Conservation (phyloP, 2,329 filamentous ascomycete species). For the Eurotiales sp. region DNA sequence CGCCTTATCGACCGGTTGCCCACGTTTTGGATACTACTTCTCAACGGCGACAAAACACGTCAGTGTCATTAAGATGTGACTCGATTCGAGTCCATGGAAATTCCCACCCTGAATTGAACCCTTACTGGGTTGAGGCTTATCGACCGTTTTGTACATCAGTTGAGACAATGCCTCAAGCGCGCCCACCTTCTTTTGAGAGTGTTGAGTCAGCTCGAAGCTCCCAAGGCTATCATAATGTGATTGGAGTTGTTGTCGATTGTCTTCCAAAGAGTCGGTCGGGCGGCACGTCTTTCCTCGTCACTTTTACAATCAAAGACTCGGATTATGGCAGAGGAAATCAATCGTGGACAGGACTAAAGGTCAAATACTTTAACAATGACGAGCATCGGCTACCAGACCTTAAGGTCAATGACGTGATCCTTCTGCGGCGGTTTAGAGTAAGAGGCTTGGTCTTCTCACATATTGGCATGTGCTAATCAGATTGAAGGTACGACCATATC, state of each 20-base stretch:
- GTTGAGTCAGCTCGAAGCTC: constrained; percentile 45
- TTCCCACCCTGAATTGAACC: not conserved
- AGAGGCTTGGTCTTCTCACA: constrained; percentile 16
- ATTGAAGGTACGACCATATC: constrained; percentile 21
- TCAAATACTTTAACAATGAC: constrained; percentile 60
- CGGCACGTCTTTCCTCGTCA: constrained; percentile 58
- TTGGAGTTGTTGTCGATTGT: constrained; percentile 68
- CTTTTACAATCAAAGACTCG: constrained; percentile 58
- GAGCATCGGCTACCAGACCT: constrained; percentile 43
- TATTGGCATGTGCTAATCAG: not conserved
- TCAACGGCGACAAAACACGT: no score
- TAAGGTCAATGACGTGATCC: constrained; percentile 58
- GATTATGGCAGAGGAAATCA: constrained; percentile 39
- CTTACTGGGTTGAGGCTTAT: not conserved
- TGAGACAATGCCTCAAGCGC: constrained; percentile 18
- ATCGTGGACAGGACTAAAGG: constrained; percentile 40
- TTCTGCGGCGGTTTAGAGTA: constrained; percentile 59
- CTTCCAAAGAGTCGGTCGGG: constrained; percentile 51
- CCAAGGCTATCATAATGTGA: constrained; percentile 50
- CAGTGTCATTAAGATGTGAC: no score
- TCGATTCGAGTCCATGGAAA: not conserved
- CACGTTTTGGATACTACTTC: no score
- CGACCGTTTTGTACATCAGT: not conserved
- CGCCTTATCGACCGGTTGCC: no score
- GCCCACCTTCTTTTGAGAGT: constrained; percentile 44